A percentile compares a stretch with the other conserved stretches of the same genome.
phyloP scores from a whole-genome alignment of 1,284 basidiomycete species.

The Coniferiporia sulphurascens region DNA sequence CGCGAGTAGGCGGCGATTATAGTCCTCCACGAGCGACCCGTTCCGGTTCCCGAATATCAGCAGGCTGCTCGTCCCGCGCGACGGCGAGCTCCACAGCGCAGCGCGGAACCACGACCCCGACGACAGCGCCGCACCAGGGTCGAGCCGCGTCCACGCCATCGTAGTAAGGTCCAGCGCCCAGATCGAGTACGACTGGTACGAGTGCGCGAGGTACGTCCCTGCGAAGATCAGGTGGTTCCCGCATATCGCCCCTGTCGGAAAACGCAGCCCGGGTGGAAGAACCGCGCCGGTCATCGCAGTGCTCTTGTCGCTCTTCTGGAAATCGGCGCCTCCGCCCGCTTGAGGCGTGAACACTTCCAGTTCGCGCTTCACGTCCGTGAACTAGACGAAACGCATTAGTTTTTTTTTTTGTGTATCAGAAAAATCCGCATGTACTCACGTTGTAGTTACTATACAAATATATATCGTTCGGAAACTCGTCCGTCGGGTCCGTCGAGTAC shows the following conservation, averaged over 20 bases:
- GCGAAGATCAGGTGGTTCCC: slow-evolving; percentile 86
- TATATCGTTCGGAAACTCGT: slow-evolving; percentile 74
- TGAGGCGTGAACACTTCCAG: slow-evolving; percentile 81
- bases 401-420: slow-evolving; percentile 1
- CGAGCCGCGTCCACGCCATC: slow-evolving; percentile 83
- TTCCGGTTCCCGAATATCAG: slow-evolving; percentile 86
- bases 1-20: slow-evolving; percentile 83
- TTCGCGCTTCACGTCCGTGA: slow-evolving; percentile 91
- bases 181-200: slow-evolving; percentile 85
- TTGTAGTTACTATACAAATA: slow-evolving; percentile 87
- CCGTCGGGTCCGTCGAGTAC: slow-evolving; percentile 65
- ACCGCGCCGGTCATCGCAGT: slow-evolving; percentile 66
- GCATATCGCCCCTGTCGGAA: slow-evolving; percentile 87
- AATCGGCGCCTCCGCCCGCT: slow-evolving; percentile 54
- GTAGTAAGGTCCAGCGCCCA: slow-evolving; percentile 81
- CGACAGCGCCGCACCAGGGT: slow-evolving; percentile 73
- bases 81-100: slow-evolving; percentile 64
- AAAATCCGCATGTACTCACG: slow-evolving; percentile 42
- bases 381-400: slow-evolving; percentile 38
- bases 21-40: slow-evolving; percentile 86
- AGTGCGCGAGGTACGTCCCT: slow-evolving; percentile 86
- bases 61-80: slow-evolving; percentile 57
- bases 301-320: slow-evolving; percentile 71
- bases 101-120: slow-evolving; percentile 88
- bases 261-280: slow-evolving; percentile 88